phyloP scores from a whole-genome alignment of 805 yeast genomes.

The Lachancea nothofagi region DNA sequence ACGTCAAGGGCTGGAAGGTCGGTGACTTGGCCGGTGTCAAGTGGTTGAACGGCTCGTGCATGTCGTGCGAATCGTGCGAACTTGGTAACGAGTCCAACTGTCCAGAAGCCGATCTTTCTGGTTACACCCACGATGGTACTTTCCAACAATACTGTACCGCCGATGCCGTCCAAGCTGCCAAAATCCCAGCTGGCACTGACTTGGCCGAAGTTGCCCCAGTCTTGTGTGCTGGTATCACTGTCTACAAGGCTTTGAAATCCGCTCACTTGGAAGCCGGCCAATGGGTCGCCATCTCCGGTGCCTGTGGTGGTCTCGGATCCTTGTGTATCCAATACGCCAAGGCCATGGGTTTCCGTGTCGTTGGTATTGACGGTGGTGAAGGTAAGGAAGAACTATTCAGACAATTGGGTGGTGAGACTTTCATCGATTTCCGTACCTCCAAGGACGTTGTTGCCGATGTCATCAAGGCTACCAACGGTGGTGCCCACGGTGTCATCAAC shows the following conservation, averaged over 20 bases:
- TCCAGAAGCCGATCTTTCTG: conserved; percentile 65
- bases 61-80: conserved; percentile 57
- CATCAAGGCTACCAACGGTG: conserved; percentile 57
- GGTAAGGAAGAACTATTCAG: conserved; percentile 51
- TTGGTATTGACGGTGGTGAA: conserved; percentile 68
- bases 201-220: conserved; percentile 75
- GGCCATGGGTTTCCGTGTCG: conserved; percentile 70
- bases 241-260: conserved; percentile 82
- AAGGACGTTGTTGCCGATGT: conserved; percentile 52
- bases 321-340: conserved; percentile 68
- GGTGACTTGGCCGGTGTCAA: conserved; percentile 63
- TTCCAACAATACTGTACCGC: conserved; percentile 90
- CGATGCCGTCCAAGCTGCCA: conserved; percentile 81
- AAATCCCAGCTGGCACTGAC: conserved; percentile 67
- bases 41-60: conserved; percentile 62
- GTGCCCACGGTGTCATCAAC: conserved; percentile 71
- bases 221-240: conserved; percentile 88
- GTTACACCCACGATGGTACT: conserved; percentile 86
- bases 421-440: conserved; percentile 52
- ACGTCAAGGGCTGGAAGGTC: conserved; percentile 52
- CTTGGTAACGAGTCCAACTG: conserved; percentile 57
- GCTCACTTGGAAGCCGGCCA: conserved; percentile 65
- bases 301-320: conserved; percentile 76
- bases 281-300: conserved; percentile 75
- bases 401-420: conserved; percentile 61